Base-by-base conservation (phyloP, 805 yeast genomes). In the Candida sithepensis region DNA sequence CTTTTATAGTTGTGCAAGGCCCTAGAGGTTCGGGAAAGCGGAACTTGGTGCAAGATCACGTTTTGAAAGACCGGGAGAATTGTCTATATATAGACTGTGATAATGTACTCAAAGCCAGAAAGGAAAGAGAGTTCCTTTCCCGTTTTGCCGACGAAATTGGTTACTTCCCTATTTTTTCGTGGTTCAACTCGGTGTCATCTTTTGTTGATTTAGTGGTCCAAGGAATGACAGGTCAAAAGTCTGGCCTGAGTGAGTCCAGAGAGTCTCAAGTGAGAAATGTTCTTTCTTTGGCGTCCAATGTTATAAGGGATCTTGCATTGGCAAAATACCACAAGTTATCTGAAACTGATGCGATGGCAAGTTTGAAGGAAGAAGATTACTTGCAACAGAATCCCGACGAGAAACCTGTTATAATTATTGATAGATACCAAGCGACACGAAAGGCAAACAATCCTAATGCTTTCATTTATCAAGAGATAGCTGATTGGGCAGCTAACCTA, bases 21-120 rank as follows among this genome's bases (percentile, higher is more conserved):
- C 98, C 99, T 4, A 77, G 88, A 54, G 99, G 99, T 4, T 82
- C 96, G n/a, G 99, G 98, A 20, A 92, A 94, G 58, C 78, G 82
- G 50, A 92, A 83, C 50, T 69, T 89, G 50, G 90, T 92, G 4
- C 67, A 84, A 60, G 81, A 81, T 39, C 81, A 84, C 58, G 82
- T 85, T 1, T 70, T 88, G 40, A 68, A 73, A 42, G 79, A 73
- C 24, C 78, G 90, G 44, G 72, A 74, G 1, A 83, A 84, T 51
- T 77, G 84, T 3, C 71, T 90, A 36, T 74, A 79, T 48, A 65
- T 94, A 40, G 95, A 92, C 65, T 92, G 97, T 71, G 95, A 86
- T 47, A 71, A 72, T 36, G 67, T 94, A 46, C 74, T 79, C 19
- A 88, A 87, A 60, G 72, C 94, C 3, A 72, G 96, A 56, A 81